A percentile compares a stretch with the other conserved stretches of the same genome.
Conservation (phyloP, 2,329 filamentous ascomycete genomes). For the Exophiala bonariae region DNA sequence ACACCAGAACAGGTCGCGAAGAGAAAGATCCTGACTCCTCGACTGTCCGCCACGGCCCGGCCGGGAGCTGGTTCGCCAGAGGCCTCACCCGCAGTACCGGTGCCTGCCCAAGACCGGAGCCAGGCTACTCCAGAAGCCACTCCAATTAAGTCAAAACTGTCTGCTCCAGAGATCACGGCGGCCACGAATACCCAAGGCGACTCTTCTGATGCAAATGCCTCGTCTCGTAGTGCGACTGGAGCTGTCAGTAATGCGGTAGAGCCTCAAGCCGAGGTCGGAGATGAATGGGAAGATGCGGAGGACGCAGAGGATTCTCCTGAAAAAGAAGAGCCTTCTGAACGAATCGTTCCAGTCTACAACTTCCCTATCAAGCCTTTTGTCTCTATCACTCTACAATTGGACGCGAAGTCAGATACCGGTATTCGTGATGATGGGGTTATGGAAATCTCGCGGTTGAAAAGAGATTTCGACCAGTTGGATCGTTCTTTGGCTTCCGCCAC, state of each 20-base stretch:
- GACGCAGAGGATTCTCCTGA: constrained; percentile 62
- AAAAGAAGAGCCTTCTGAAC: constrained; percentile 64
- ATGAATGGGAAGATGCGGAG: constrained; percentile 89
- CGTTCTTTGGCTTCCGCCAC: constrained; percentile 88
- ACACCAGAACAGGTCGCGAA: constrained; percentile 10
- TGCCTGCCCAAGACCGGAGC: not conserved
- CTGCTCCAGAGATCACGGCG: not conserved
- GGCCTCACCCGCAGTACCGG: constrained; percentile 11
- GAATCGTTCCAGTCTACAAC: constrained; percentile 79
- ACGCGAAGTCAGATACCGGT: constrained; percentile 55
- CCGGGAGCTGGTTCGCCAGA: constrained; percentile 18
- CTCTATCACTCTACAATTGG: constrained; percentile 70
- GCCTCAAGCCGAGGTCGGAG: constrained; percentile 55
- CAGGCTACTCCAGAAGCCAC: not conserved
- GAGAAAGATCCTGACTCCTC: constrained; percentile 21
- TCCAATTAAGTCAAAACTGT: not conserved
- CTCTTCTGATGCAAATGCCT: no score
- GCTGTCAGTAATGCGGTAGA: constrained; percentile 3
- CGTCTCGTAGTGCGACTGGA: no score
- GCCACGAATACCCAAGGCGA: not conserved
- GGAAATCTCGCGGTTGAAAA: constrained; percentile 92
- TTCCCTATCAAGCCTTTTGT: constrained; percentile 98
- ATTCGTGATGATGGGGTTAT: constrained; percentile 81
- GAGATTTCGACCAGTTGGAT: constrained; percentile 96
- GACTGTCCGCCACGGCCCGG: constrained; percentile 10